phyloP scores from a whole-genome alignment of 1,284 basidiomycete species.

The Serendipita sp. region DNA sequence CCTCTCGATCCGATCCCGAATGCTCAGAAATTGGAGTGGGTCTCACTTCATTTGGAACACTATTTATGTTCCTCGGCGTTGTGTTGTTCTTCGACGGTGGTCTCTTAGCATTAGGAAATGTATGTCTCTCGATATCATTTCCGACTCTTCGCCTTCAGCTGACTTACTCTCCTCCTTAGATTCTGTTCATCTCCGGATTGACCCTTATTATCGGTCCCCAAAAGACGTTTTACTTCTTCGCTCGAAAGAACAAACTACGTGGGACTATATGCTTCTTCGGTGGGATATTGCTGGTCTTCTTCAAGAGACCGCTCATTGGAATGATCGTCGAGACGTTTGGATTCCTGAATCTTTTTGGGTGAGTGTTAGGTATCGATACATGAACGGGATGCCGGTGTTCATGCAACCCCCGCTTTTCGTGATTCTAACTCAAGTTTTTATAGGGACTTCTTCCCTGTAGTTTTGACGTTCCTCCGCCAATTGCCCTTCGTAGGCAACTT shows the following conservation, averaged over 20 bases:
- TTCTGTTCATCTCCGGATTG: slow-evolving; percentile 83
- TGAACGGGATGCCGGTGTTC: not conserved
- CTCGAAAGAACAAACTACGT: slow-evolving; percentile 86
- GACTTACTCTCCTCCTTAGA: slow-evolving; percentile 29
- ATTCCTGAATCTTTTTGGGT: slow-evolving; percentile 97
- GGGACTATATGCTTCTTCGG: slow-evolving; percentile 88
- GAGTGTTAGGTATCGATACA: slow-evolving; percentile 22
- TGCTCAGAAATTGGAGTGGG: slow-evolving; percentile 83
- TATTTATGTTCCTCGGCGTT: slow-evolving; percentile 94
- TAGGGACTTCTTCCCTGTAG: slow-evolving; percentile 99
- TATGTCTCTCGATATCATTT: slow-evolving; percentile 25
- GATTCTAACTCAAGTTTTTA: slow-evolving; percentile 1
- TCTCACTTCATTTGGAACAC: slow-evolving; percentile 88
- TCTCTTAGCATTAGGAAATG: slow-evolving; percentile 92
- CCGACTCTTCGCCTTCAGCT: slow-evolving; percentile 3
- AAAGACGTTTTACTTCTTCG: slow-evolving; percentile 98
- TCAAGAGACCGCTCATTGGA: slow-evolving; percentile 87
- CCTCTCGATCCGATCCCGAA: not conserved
- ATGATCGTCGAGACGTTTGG: slow-evolving; percentile 91
- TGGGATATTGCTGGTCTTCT: slow-evolving; percentile 75
- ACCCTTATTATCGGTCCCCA: slow-evolving; percentile 90
- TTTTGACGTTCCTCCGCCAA: slow-evolving; percentile 90
- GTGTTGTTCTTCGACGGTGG: slow-evolving; percentile 96
- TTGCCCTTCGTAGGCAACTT: slow-evolving; percentile 83
- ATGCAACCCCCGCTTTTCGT: not conserved